Conservation (phyloP, 805 yeast species). For the Suhomyces faveliae region DNA sequence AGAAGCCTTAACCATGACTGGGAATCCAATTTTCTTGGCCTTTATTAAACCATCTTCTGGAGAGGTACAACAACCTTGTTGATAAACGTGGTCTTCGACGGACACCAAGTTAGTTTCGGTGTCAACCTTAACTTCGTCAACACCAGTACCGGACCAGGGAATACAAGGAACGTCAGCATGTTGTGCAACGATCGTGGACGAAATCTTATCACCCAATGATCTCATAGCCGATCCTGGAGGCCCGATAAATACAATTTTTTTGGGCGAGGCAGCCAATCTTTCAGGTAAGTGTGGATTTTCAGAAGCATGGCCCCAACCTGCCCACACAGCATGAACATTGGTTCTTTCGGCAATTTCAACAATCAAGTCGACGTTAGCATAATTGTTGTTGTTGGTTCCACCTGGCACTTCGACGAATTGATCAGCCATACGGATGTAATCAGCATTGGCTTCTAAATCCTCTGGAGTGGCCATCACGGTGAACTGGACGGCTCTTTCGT, state of each 20-base stretch:
- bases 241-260: constrained; percentile 90
- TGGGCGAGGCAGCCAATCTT: constrained; percentile 86
- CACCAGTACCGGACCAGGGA: constrained; percentile 99
- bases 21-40: constrained; percentile 90
- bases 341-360: constrained; percentile 97
- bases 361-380: constrained; percentile 95
- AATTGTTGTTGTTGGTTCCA: constrained; percentile 97
- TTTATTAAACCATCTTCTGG: constrained; percentile 88
- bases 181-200: constrained; percentile 98
- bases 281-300: constrained; percentile 96
- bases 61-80: constrained; percentile 80
- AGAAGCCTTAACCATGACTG: constrained; percentile 98
- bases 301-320: constrained; percentile 99
- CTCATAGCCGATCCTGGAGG: constrained; percentile 99
- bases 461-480: constrained; percentile 99
- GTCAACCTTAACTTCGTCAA: constrained; percentile 75
- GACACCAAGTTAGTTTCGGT: constrained; percentile 74
- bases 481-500: constrained; percentile 89
- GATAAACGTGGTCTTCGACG: constrained; percentile 79
- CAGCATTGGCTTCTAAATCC: constrained; percentile 94
- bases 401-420: constrained; percentile 98
- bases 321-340: constrained; percentile 98
- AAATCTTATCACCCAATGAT: constrained; percentile 97
- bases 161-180: constrained; percentile 98
- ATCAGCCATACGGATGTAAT: constrained; percentile 98